Conservation (phyloP, 2,329 filamentous ascomycete species). For the Didymella arachidicola region DNA sequence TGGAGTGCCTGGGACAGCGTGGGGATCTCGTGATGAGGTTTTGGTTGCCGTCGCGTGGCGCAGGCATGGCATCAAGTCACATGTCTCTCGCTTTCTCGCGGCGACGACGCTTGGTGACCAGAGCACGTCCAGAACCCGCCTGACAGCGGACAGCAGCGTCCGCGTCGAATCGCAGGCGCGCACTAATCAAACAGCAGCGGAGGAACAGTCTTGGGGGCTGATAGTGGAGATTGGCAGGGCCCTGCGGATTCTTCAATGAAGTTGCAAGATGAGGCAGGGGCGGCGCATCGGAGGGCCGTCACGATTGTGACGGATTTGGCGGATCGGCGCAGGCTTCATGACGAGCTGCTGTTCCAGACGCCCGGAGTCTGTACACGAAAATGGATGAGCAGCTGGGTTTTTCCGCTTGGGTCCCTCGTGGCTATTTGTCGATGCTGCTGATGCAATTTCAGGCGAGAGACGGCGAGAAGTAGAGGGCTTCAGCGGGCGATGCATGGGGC, state of each 20-base stretch:
- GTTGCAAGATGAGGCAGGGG: constrained; percentile 13
- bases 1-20: background rate
- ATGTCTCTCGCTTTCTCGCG: constrained; percentile 10
- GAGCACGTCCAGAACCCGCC: constrained; percentile 6
- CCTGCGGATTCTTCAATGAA: constrained; percentile 12
- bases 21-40: background rate
- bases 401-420: constrained; percentile 18
- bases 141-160: constrained; percentile 14
- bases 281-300: constrained; percentile 19
- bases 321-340: constrained; percentile 19
- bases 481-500: background rate
- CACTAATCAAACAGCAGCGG: constrained; percentile 8
- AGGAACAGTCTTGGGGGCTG: constrained; percentile 6
- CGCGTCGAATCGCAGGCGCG: constrained; percentile 5
- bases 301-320: constrained; percentile 10
- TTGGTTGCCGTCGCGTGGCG: constrained; percentile 12
- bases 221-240: constrained; percentile 19
- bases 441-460: constrained; percentile 17
- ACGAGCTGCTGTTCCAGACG: constrained; percentile 19
- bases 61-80: constrained; percentile 12
- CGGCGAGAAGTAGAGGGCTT: background rate
- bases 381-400: constrained; percentile 15
- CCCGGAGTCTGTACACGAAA: constrained; percentile 18
- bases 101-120: constrained; percentile 6
- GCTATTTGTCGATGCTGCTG: constrained; percentile 13